phyloP scores from a whole-genome alignment of 352 stramenopile species.

The Pythium chondricola region DNA sequence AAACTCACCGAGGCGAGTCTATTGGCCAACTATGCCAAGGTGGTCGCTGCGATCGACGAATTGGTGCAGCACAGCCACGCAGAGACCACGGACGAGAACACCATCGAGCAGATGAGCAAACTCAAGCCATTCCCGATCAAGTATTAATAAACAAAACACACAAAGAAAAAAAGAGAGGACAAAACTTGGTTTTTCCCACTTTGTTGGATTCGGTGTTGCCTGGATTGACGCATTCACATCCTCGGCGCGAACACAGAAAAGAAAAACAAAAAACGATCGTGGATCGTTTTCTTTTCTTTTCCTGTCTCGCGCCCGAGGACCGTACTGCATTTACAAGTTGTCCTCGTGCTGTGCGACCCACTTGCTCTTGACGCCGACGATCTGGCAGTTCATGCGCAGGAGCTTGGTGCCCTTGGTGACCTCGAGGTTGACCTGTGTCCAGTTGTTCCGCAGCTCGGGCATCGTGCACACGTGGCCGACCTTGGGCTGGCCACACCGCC shows the following conservation, averaged over 20 bases:
- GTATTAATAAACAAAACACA: slow-evolving; percentile 5
- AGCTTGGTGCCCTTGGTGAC: slow-evolving; percentile 74
- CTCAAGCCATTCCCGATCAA: slow-evolving; percentile 40
- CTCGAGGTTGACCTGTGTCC: slow-evolving; percentile 69
- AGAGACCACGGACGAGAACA: slow-evolving; percentile 40
- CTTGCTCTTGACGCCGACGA: slow-evolving; percentile 58
- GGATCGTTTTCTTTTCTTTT: not conserved
- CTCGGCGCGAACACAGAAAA: no score
- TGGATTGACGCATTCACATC: no score
- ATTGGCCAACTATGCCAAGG: slow-evolving; percentile 52
- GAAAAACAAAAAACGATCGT: not conserved
- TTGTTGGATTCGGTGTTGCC: no score
- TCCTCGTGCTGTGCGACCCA: slow-evolving; percentile 64
- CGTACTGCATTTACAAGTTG: slow-evolving; percentile 22
- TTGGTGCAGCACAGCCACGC: slow-evolving; percentile 56
- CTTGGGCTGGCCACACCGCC: slow-evolving; percentile 78
- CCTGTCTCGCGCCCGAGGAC: not conserved
- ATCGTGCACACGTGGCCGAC: slow-evolving; percentile 84
- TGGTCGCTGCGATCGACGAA: slow-evolving; percentile 61
- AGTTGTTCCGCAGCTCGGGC: slow-evolving; percentile 83
- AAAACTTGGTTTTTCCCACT: no score
- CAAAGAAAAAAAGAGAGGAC: not conserved
- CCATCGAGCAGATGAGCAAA: slow-evolving; percentile 52
- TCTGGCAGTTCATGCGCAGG: slow-evolving; percentile 67
- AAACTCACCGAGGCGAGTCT: slow-evolving; percentile 56